Percentiles rank a stretch among this genome's conserved stretches.
Conservation (phyloP, 176 grass and related monocot genomes). For the Calamus simplicifolius region DNA sequence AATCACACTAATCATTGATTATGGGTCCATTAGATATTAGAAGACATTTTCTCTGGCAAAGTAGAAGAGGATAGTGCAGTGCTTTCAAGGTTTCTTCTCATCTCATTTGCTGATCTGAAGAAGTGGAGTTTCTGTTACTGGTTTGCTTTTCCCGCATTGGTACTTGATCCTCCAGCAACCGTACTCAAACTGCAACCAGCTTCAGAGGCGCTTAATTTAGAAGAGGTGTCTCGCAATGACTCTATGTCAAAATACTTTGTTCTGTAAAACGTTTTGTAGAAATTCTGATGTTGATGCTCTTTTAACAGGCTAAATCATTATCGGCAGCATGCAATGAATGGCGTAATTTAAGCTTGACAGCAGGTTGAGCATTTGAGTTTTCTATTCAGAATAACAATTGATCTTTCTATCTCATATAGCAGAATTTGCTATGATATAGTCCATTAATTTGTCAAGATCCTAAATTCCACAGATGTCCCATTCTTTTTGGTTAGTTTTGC, state of each 20-base stretch:
- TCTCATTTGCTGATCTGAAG: slow-evolving; percentile 92
- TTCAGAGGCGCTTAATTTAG: slow-evolving; percentile 34
- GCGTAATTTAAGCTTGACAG: slow-evolving; percentile 60
- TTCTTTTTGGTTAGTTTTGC: slow-evolving; percentile 70
- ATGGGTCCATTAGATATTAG: slow-evolving; percentile 41
- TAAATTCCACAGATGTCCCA: slow-evolving; percentile 35
- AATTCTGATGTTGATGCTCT: slow-evolving; percentile 4
- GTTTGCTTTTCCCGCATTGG: slow-evolving; percentile 68
- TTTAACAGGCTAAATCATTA: slow-evolving; percentile 49
- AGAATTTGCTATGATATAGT: not conserved
- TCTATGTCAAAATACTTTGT: slow-evolving; percentile 3
- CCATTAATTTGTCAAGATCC: not conserved
- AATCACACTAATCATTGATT: too few species aligned
- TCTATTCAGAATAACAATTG: not conserved
- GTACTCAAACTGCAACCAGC: slow-evolving; percentile 41
- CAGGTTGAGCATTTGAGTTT: slow-evolving; percentile 38
- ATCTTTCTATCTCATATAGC: not conserved
- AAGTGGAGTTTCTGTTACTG: slow-evolving; percentile 79
- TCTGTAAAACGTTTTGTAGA: not conserved
- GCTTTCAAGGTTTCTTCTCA: slow-evolving; percentile 69
- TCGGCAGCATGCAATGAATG: slow-evolving; percentile 41
- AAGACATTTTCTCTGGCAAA: slow-evolving; percentile 60
- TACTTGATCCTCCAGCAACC: slow-evolving; percentile 58
- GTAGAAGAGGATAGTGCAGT: slow-evolving; percentile 63
- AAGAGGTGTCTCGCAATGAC: slow-evolving; percentile 31